Conservation (phyloP, 805 yeast genomes). For the Candida lessepsii region DNA sequence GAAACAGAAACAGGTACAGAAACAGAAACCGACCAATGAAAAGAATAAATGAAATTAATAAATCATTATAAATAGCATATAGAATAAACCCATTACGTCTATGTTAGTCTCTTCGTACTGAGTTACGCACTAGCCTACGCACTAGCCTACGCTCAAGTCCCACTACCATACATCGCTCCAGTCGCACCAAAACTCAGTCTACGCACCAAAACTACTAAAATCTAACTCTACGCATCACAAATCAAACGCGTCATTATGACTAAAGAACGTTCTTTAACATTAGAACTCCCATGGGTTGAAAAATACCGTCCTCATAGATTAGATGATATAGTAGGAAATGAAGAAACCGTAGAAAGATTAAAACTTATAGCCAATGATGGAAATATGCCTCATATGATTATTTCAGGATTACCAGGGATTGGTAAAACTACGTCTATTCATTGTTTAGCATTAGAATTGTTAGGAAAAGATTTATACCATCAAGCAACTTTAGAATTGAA, state of each 20-base stretch:
- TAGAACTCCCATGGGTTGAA: constrained; percentile 68
- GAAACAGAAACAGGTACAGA: too few relatives aligned
- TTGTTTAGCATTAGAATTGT: constrained; percentile 80
- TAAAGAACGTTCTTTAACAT: constrained; percentile 13
- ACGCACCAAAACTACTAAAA: background rate
- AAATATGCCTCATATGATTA: constrained; percentile 94
- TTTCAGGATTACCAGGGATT: constrained; percentile 95
- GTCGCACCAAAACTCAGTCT: background rate
- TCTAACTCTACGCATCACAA: background rate
- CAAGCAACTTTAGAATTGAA: constrained; percentile 91
- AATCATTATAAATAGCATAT: too few relatives aligned
- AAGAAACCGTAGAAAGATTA: constrained; percentile 82
- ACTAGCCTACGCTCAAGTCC: too few relatives aligned
- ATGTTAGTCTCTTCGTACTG: too few relatives aligned
- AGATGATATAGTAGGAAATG: constrained; percentile 89
- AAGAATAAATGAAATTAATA: too few relatives aligned
- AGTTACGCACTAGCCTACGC: too few relatives aligned
- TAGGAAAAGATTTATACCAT: constrained; percentile 63
- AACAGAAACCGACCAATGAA: too few relatives aligned
- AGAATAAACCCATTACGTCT: too few relatives aligned
- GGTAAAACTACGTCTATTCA: constrained; percentile 95
- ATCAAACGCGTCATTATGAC: constrained; percentile 9
- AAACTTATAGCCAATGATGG: constrained; percentile 87
- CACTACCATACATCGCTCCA: too few relatives aligned
- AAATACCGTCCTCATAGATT: constrained; percentile 83